Conservation (phyloP, 305 asterid species). For the Fraxinus platypoda region DNA sequence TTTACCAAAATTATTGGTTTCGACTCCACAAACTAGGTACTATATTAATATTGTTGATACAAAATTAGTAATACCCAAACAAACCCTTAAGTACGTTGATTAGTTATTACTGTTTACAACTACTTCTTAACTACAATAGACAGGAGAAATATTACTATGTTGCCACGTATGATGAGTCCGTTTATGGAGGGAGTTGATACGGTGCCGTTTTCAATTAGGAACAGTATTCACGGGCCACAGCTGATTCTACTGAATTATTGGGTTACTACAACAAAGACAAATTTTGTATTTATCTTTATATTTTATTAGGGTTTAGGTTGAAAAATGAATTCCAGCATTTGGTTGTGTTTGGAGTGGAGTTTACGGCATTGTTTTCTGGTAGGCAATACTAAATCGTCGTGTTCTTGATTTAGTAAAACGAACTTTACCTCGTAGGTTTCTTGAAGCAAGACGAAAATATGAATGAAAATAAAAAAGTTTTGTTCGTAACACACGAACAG, state of each 20-base stretch:
- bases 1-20: no score
- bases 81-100: neutral
- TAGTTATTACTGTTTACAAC: slow-evolving; percentile 1
- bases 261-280: neutral
- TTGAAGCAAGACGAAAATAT: no score
- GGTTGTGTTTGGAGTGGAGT: neutral
- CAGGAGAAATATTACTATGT: neutral
- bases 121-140: neutral
- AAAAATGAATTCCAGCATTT: slow-evolving; percentile 11
- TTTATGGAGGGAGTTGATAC: neutral
- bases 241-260: neutral
- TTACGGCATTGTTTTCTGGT: slow-evolving; percentile 9
- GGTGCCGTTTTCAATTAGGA: neutral
- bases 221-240: neutral
- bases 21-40: no score
- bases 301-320: slow-evolving; percentile 17
- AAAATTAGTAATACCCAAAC: neutral
- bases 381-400: neutral
- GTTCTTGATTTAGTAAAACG: neutral
- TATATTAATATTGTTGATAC: no score
- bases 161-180: neutral
- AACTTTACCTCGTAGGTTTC: neutral
- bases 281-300: neutral
- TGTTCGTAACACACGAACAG: no score
- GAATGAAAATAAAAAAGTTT: no score